Evolutionary conservation across 1,139 yeast genomes (phyloP), one percentile per base, ranked within the genome.

Genomic region (Lipomyces yarrowii): DNA sequence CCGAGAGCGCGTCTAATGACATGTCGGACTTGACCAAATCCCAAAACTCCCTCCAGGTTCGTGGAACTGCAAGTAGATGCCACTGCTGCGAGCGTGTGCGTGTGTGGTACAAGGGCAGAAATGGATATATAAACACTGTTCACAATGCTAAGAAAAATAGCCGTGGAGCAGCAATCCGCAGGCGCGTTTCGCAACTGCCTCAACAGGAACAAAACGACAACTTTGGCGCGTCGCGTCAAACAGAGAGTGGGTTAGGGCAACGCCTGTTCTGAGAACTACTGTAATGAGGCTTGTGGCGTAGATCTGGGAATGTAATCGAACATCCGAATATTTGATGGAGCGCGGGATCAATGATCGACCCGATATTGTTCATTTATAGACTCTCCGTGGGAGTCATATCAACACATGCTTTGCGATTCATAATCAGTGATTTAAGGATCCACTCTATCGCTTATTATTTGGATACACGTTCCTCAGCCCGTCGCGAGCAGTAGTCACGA

Each of bases 1-100:
- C 15, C 57, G 46, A 8, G 35, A 57, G 33, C 59, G 61, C 61
- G 61, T 51, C 64, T 58, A 57, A 7, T 54, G 37, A 18, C 57
- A 59, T 59, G 18, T n/a, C 59, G 60, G 15, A 42, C 48, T 8
- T 42, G 48, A 18, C 48, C 48, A 21, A n/a, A 42, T 42, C n/a
- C 7, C 1, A 42, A 42, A 6, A 10, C 11, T 21, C 10, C 21
- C 11, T 15, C 48, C 18, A 42, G 48, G 7, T 42, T n/a, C 11
- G 48, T n/a, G 4, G 48, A 42, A 6, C n/a, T 42, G 48, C n/a
- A 42, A 42, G 48, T 11, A n/a, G 23, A 26, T 26, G 30, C 30
- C 30, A 26, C 30, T 26, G 30, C 23, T n/a, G 48, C 23, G 48
- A 18, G 21, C 13, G 48, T 42, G 48, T 42, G 48, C n/a, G 18